Evolutionary conservation across 2,329 filamentous ascomycete species (phyloP).

Genomic region (Sphaerostilbella broomeana): DNA sequence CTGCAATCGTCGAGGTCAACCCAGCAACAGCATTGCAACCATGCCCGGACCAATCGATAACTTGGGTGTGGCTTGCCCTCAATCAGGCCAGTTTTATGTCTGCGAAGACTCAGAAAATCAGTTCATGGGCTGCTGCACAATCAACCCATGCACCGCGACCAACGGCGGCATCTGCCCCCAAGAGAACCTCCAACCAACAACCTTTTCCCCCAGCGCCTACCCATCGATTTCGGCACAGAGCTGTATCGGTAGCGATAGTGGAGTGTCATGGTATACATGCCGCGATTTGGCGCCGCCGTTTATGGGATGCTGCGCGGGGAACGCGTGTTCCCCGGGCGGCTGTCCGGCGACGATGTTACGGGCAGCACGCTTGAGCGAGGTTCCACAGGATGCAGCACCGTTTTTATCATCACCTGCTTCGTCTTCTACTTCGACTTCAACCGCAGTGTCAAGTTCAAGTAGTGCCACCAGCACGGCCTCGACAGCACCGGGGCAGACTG

Average conservation of each 20-base stretch:
- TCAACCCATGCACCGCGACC: slow-evolving; percentile 28
- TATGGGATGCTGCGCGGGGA: slow-evolving; percentile 31
- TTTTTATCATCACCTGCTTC: background rate
- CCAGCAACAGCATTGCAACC: slow-evolving; percentile 1
- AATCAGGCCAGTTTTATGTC: slow-evolving; percentile 30
- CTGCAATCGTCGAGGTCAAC: background rate
- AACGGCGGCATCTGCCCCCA: slow-evolving; percentile 28
- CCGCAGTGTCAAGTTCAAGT: background rate
- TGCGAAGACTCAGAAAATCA: slow-evolving; percentile 25
- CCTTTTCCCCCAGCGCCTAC: slow-evolving; percentile 23
- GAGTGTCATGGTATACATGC: slow-evolving; percentile 30
- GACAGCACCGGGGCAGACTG: background rate
- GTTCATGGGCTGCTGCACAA: slow-evolving; percentile 37
- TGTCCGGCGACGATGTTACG: slow-evolving; percentile 22
- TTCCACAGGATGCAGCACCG: slow-evolving; percentile 2
- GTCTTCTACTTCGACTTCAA: background rate
- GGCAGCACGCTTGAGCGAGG: slow-evolving; percentile 21
- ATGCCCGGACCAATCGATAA: slow-evolving; percentile 14
- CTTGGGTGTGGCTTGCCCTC: slow-evolving; percentile 27
- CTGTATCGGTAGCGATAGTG: slow-evolving; percentile 22
- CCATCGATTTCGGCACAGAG: slow-evolving; percentile 24
- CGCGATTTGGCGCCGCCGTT: slow-evolving; percentile 25
- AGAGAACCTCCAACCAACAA: slow-evolving; percentile 19
- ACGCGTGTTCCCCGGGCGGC: slow-evolving; percentile 18
- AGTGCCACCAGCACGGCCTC: slow-evolving; percentile 1